Conservation (phyloP, 163 green algal species). For the Chloromonas sp. region DNA sequence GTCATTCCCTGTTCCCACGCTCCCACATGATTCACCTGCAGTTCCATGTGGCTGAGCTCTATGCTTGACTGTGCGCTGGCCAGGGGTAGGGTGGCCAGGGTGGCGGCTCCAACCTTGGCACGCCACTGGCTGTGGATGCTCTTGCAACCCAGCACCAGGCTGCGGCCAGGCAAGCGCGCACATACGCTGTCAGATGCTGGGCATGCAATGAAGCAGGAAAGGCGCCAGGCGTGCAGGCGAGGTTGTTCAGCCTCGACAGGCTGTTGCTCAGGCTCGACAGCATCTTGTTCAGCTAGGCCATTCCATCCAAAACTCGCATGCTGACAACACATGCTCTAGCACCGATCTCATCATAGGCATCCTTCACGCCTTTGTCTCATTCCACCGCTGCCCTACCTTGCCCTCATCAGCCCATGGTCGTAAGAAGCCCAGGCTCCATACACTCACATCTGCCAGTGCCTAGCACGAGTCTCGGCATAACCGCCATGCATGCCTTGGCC, state of each 20-base stretch:
- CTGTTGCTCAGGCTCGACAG: too few relatives aligned
- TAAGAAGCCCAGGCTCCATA: neutral
- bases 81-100: neutral
- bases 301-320: too few relatives aligned
- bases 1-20: too few relatives aligned
- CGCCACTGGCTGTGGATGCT: neutral
- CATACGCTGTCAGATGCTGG: neutral
- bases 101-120: neutral
- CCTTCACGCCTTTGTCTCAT: too few relatives aligned
- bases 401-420: too few relatives aligned
- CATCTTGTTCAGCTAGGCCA: too few relatives aligned
- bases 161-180: neutral
- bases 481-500: neutral
- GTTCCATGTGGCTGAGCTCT: neutral
- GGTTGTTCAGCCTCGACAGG: too few relatives aligned
- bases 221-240: too few relatives aligned
- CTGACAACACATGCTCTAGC: too few relatives aligned
- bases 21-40: neutral
- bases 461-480: neutral
- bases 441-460: neutral
- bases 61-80: neutral
- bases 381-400: too few relatives aligned
- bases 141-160: neutral
- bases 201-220: too few relatives aligned
- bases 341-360: too few relatives aligned